A percentile compares a stretch with the other conserved stretches of the same genome.
phyloP scores from a whole-genome alignment of 192 early-diverging fungal genomes.

The Coemansia sp. region DNA sequence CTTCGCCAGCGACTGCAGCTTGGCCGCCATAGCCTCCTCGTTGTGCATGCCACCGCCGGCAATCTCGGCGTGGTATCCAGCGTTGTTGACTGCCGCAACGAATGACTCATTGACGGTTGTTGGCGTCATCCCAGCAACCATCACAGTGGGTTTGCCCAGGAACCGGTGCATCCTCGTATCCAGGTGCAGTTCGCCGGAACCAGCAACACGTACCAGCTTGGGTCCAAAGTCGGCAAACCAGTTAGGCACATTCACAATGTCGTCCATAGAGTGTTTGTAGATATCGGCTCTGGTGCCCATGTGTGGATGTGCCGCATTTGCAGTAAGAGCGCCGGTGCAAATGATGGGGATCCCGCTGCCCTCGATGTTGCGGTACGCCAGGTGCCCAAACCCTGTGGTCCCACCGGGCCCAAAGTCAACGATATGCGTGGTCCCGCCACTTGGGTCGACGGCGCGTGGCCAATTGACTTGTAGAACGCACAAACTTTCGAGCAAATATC shows the following conservation, averaged over 20 bases:
- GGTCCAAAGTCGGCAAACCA: slow-evolving; percentile 88
- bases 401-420: slow-evolving; percentile 95
- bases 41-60: slow-evolving; percentile 90
- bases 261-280: slow-evolving; percentile 65
- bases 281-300: slow-evolving; percentile 73
- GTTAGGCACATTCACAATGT: slow-evolving; percentile 78
- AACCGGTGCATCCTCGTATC: slow-evolving; percentile 85
- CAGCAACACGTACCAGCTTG: slow-evolving; percentile 65
- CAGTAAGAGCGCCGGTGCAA: slow-evolving; percentile 21
- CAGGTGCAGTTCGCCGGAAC: slow-evolving; percentile 66
- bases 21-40: slow-evolving; percentile 63
- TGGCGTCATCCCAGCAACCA: slow-evolving; percentile 96
- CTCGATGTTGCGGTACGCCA: slow-evolving; percentile 85
- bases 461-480: slow-evolving; percentile 63
- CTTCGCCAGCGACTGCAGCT: slow-evolving; percentile 73
- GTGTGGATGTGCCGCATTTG: slow-evolving; percentile 42
- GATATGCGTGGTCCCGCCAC: slow-evolving; percentile 72
- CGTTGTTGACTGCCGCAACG: slow-evolving; percentile 82
- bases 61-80: slow-evolving; percentile 89
- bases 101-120: slow-evolving; percentile 77
- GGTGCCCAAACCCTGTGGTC: slow-evolving; percentile 74
- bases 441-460: slow-evolving; percentile 59
- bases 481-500: slow-evolving; percentile 65
- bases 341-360: slow-evolving; percentile 73
- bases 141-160: slow-evolving; percentile 84